Evolutionary conservation across 495 filamentous ascomycete species (phyloP).

Genomic region (Aspergillus diversus): DNA sequence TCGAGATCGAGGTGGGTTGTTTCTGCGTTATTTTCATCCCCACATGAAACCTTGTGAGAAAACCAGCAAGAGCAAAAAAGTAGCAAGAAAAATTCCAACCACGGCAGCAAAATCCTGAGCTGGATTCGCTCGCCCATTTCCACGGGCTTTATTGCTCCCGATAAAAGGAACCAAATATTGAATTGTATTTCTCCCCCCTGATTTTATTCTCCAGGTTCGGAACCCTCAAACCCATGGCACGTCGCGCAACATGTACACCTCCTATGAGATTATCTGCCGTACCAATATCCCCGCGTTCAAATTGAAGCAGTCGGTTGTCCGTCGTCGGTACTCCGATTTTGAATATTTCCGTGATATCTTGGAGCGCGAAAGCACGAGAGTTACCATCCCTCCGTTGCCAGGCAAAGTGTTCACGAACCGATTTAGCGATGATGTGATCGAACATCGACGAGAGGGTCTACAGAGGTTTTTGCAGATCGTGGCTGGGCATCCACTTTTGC

Average conservation of each 20-base stretch:
- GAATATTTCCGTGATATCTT: slow-evolving; percentile 98
- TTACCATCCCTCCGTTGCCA: slow-evolving; percentile 93
- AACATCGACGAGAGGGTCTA: slow-evolving; percentile 87
- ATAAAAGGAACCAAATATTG: neutral
- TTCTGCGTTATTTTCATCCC: slow-evolving; percentile 4
- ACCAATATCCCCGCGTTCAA: slow-evolving; percentile 99
- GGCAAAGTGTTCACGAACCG: slow-evolving; percentile 98
- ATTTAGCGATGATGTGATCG: slow-evolving; percentile 98
- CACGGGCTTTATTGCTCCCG: too few species aligned
- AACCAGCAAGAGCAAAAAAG: neutral
- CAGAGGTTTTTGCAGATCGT: slow-evolving; percentile 98
- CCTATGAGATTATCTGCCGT: slow-evolving; percentile 94
- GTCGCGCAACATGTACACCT: slow-evolving; percentile 95
- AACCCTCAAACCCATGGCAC: slow-evolving; percentile 95
- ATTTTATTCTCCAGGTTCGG: slow-evolving; percentile 64
- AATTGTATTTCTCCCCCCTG: slow-evolving; percentile 11
- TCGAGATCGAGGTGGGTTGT: slow-evolving; percentile 86
- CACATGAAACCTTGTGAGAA: neutral
- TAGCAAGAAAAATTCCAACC: neutral
- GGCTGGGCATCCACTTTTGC: slow-evolving; percentile 91
- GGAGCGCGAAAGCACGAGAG: slow-evolving; percentile 89
- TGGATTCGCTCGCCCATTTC: too few species aligned
- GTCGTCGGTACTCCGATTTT: slow-evolving; percentile 94
- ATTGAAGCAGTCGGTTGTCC: slow-evolving; percentile 81
- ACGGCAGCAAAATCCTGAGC: too few species aligned